A percentile compares a stretch with the other conserved stretches of the same genome.
Conservation (phyloP, 192 early-diverging fungal species). For the Coemansia sp. region DNA sequence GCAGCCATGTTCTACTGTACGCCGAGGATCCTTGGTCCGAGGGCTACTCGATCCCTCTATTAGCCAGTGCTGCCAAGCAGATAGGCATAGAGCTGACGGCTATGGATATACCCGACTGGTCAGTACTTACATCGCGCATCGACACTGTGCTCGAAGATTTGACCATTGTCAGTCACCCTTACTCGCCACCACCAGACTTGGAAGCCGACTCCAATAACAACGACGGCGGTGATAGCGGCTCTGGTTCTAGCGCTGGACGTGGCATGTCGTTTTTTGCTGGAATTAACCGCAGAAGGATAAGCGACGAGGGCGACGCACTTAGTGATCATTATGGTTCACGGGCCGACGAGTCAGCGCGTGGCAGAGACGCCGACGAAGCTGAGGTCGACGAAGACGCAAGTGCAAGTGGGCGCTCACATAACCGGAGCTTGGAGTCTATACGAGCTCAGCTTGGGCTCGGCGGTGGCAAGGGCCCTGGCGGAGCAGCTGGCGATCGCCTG, state of each 20-base stretch:
- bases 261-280: slow-evolving; percentile 52
- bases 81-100: slow-evolving; percentile 29
- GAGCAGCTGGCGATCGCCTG: slow-evolving; percentile 18
- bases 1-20: slow-evolving; percentile 47
- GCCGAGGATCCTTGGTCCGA: slow-evolving; percentile 54
- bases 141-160: slow-evolving; percentile 50
- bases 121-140: slow-evolving; percentile 45
- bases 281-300: slow-evolving; percentile 25
- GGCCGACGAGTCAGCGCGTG: background rate
- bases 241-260: slow-evolving; percentile 13
- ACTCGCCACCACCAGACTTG: slow-evolving; percentile 50
- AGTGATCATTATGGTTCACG: slow-evolving; percentile 18
- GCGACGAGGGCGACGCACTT: slow-evolving; percentile 26
- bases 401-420: slow-evolving; percentile 10
- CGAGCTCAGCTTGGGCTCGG: slow-evolving; percentile 23
- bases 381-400: slow-evolving; percentile 13
- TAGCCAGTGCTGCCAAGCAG: slow-evolving; percentile 17
- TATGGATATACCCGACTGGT: slow-evolving; percentile 49
- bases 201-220: slow-evolving; percentile 5
- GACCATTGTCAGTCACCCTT: slow-evolving; percentile 54
- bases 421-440: slow-evolving; percentile 14
- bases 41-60: slow-evolving; percentile 42
- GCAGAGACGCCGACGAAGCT: slow-evolving; percentile 6
- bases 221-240: slow-evolving; percentile 4
- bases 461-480: slow-evolving; percentile 6